Evolutionary conservation across 345 rosid species (phyloP), one percentile per base, ranked within the genome.

Genomic region (Eucalyptus curtisii): DNA sequence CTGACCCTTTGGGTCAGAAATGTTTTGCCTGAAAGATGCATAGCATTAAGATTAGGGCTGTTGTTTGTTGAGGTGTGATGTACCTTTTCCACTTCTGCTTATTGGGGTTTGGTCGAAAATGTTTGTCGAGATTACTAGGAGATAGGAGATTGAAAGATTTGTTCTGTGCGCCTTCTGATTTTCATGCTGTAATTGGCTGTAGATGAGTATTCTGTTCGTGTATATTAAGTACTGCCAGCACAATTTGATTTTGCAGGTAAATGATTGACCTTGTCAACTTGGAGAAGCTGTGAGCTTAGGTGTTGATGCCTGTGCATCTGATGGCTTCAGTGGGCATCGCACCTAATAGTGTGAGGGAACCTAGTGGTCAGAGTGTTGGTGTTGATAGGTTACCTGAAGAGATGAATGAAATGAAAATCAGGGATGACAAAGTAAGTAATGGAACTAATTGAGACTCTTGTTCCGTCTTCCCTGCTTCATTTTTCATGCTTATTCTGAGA

Each of bases 401-500:
- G 91, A 93, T 96, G 97, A 97, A 94, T 90, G 97, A 95, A 91
- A 95, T 97, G 99, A 97, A 95, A 90, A 95, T 97, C 49, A 93
- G 97, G 71, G 99, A 97, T 79, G 96, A 94, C 61, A 94, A 93
- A 92, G 96, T 93, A 55, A 86, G 89, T 52, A 27, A 45, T 49
- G n/a, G 84, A n/a, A 37, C 49, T 85, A 31, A 8, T 88, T 44
- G 0, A 76, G 15, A 22, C 84, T 10, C 45, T 76, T 11, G 22
- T 42, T 76, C 81, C 1, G 47, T 19, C 42, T 76, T 40, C 8
- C 27, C 84, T 37, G 84, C 84, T 76, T 76, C 27, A 40, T 20
- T 25, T 76, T 76, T 76, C 84, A 37, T 20, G 30, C 84, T 76
- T 11, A 40, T 76, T 76, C 84, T 76, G 30, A 40, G 82, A 37